These are phyloP conservation scores for Thuidium tamariscinum DNA, from an alignment of 225 moss, liverwort and hornwort genomes.

Conservation along the genomic window DNA sequence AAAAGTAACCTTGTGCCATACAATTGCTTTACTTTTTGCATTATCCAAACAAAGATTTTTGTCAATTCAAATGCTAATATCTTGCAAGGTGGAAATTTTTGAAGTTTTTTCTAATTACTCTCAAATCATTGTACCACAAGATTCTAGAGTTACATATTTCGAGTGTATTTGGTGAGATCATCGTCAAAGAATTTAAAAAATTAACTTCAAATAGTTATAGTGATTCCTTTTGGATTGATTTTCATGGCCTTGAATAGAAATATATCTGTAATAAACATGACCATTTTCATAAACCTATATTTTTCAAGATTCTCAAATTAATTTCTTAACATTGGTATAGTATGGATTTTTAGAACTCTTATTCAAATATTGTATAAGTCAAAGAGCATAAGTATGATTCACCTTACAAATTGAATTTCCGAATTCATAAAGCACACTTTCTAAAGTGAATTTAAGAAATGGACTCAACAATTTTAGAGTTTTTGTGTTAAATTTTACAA, in stretches of 20 bases:
- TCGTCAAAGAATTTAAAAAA: no score
- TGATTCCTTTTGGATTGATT: not conserved
- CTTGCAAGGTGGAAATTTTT: no score
- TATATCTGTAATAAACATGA: not conserved
- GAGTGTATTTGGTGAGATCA: no score
- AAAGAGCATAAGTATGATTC: not conserved
- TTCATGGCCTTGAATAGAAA: not conserved
- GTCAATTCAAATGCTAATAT: no score
- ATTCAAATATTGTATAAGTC: not conserved
- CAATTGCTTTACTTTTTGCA: no score
- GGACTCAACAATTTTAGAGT: not conserved
- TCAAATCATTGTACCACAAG: no score
- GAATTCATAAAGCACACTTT: accelerated
- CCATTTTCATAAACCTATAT: not conserved
- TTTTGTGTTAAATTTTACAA: not conserved
- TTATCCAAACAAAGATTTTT: no score
- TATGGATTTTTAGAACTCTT: not conserved
- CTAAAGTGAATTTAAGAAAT: not conserved
- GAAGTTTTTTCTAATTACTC: no score
- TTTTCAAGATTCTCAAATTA: not conserved
- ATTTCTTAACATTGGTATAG: not conserved
- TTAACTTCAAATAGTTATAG: accelerated
- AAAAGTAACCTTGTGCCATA: no score
- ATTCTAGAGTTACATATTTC: no score
- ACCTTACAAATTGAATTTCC: not conserved